Base-by-base conservation (phyloP, 495 filamentous ascomycete genomes). In the Trichoderma reesei region DNA sequence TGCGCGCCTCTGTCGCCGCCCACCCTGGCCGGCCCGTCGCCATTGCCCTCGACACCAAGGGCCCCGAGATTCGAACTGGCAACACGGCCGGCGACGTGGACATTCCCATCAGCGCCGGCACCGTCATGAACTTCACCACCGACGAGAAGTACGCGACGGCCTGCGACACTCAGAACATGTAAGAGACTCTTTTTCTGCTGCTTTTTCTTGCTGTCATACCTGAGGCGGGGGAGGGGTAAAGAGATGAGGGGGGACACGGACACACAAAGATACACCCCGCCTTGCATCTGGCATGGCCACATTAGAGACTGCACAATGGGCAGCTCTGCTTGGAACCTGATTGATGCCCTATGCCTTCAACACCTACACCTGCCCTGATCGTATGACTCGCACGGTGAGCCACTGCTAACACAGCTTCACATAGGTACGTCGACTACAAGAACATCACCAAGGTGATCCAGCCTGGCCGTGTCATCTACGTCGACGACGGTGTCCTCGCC, bases 401-500 rank as follows among this genome's bases (percentile, higher is more conserved):
- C 8, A 31, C 9, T 34, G 26, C 51, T 56, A 26, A 56, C 51
- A 13, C 3, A 6, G 10, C 34, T n/a, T n/a, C n/a, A n/a, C 51
- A 34, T 61, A 96, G 92, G 91, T 96, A 91, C 69, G 89, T 98
- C 71, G 94, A 98, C 81, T 98, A 98, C 80, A 93, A 92, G 86
- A 98, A 98, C 83, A 96, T 98, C 82, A 96, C 94, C 79, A 96
- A 92, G 79, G 92, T 98, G 71, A 98, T 98, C 75, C 74, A 87
- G 68, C 78, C 83, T n/a, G 95, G 95, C 70, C 92, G 93, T 70
- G 88, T 89, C 74, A 96, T 98, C 83, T 98, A 95, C 79, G 95
- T 98, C 67, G 94, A 98, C 71, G 94, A 98, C 70, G 94, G 94
- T 72, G 91, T 98, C 63, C 87, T 98, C 64, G 93, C 92, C 4